phyloP scores from a whole-genome alignment of 352 stramenopile genomes.

The Thalassiosira ordinaria region DNA sequence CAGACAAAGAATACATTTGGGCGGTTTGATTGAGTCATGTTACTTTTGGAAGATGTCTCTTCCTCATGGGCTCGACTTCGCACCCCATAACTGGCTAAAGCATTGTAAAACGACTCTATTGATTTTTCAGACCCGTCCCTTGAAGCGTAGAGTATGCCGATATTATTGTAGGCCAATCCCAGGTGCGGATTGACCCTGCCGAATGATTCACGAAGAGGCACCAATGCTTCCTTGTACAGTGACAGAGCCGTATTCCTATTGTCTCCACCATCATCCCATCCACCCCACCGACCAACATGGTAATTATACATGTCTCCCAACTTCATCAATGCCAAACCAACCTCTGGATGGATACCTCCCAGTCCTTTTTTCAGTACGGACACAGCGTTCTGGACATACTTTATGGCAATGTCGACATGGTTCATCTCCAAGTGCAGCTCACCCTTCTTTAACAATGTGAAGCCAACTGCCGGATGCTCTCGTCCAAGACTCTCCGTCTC shows the following conservation, averaged over 20 bases:
- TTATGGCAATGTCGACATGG: slow-evolving; percentile 57
- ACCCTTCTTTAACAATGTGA: slow-evolving; percentile 56
- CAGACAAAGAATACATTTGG: slow-evolving; percentile 61
- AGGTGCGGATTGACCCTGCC: slow-evolving; percentile 42
- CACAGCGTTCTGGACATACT: slow-evolving; percentile 49
- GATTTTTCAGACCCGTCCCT: slow-evolving; percentile 43
- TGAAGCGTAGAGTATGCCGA: slow-evolving; percentile 51
- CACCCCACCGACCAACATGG: slow-evolving; percentile 20
- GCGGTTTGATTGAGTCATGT: slow-evolving; percentile 2
- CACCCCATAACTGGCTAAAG: slow-evolving; percentile 57
- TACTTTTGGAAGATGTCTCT: slow-evolving; percentile 12
- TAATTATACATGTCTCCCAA: slow-evolving; percentile 61
- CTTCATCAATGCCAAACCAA: slow-evolving; percentile 40
- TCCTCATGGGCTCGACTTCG: slow-evolving; percentile 24
- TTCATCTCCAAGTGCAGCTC: slow-evolving; percentile 59
- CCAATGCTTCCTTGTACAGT: slow-evolving; percentile 49
- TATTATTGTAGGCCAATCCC: slow-evolving; percentile 44
- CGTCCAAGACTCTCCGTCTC: slow-evolving; percentile 53
- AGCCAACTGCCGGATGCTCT: slow-evolving; percentile 51
- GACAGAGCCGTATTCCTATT: slow-evolving; percentile 43
- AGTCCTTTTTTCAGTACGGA: slow-evolving; percentile 45
- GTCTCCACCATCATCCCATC: slow-evolving; percentile 16
- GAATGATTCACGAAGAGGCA: slow-evolving; percentile 48
- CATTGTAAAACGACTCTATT: slow-evolving; percentile 55
- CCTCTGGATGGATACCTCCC: slow-evolving; percentile 52